Evolutionary conservation across 2,329 filamentous ascomycete species (phyloP), one percentile per base, ranked within the genome.

Genomic region (Graphilbum sp.): DNA sequence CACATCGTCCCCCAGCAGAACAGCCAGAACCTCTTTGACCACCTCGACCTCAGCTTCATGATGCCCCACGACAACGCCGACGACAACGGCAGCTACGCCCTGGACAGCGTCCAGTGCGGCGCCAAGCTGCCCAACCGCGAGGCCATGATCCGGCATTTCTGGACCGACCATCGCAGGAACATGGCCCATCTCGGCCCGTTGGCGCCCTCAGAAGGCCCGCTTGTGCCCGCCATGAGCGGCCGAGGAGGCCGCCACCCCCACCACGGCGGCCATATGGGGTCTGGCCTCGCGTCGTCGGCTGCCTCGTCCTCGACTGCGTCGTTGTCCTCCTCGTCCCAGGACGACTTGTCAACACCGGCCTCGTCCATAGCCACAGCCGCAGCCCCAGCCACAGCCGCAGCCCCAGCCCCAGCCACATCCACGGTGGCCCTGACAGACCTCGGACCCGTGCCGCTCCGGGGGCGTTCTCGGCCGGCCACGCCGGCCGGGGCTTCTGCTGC

Each of bases 111-210:
- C 18, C 43, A 48, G 30, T 48, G 46, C 31, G 45, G 45, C 9
- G 46, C 45, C 24, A 41, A 41, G 32, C 43, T 48, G 4, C 43
- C 42, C 11, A 44, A 35, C 23, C 50, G 39, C 27, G 42, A 47
- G 27, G 43, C 43, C 25, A 46, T 47, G 46, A 29, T 47, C 20
- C 38, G 46, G 41, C 46, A 48, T n/a, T 36, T 47, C 12, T 45
- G 39, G 33, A 40, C 38, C 20, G 42, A 47, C 21, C 46, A 48
- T 38, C 33, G 23, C 27, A 24, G 19, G 24, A 39, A 25, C 30
- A 32, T 18, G 30, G n/a, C 30, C 30, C 6, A 30, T 30, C 30
- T 18, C 11, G 4, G 11, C 11, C 30, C 32, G 7, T 9, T 18
- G 5, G 18, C 31, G 6, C 10, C 17, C 5, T 32, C 31, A n/a